Percentiles rank a stretch among this genome's conserved stretches.
phyloP scores from a whole-genome alignment of 176 grass and related monocot genomes.

The Phoenix dactylifera region DNA sequence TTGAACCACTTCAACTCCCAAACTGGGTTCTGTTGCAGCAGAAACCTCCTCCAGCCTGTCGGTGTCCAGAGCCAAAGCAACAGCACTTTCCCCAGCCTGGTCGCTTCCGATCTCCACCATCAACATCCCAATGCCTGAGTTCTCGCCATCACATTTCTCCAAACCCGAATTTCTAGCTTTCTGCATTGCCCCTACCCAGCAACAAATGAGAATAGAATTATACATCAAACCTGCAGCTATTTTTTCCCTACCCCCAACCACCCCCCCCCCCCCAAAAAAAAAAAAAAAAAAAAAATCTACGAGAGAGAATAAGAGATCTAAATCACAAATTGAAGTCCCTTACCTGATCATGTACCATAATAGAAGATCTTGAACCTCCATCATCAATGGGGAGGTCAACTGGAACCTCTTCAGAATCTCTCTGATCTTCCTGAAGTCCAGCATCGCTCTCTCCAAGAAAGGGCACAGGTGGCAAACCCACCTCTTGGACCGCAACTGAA shows the following conservation, averaged over 20 bases:
- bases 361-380: conserved; percentile 4
- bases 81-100: background rate
- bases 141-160: conserved; percentile 35
- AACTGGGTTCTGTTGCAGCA: background rate
- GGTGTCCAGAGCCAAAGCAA: background rate
- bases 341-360: conserved; percentile 12
- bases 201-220: conserved; percentile 32
- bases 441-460: conserved; percentile 29
- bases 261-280: no score
- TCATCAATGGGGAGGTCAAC: conserved; percentile 5
- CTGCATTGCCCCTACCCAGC: conserved; percentile 52
- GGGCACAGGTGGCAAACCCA: conserved; percentile 3
- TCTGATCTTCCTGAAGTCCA: conserved; percentile 26
- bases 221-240: conserved; percentile 1
- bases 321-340: conserved; percentile 16
- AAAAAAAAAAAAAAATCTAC: background rate
- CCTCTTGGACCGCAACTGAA: background rate
- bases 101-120: background rate
- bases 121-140: background rate
- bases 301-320: conserved; percentile 14
- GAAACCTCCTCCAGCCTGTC: background rate
- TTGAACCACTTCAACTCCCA: background rate
- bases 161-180: conserved; percentile 28
- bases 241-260: conserved; percentile 1
- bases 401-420: conserved; percentile 11